Base-by-base conservation (phyloP, 805 yeast genomes). In the Schwanniomyces polymorphus region DNA sequence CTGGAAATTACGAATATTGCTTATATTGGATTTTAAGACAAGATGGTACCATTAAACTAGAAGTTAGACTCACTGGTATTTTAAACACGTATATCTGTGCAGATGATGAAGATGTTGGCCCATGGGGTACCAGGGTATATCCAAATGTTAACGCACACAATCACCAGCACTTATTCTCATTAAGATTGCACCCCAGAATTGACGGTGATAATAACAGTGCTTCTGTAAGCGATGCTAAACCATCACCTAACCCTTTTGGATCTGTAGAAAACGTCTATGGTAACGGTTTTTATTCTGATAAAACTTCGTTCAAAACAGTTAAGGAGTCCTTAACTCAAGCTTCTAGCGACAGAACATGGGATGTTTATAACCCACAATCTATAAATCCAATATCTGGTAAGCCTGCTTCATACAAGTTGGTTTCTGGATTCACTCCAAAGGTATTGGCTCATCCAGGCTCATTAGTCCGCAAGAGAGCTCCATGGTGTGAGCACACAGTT, bases 1-100 rank as follows among this genome's bases (percentile, higher is more conserved):
- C 92, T 57, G 90, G 91, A 42, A 87, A 88, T 76, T 86, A 86
- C 64, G 95, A 87, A 73, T 87, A 87, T 75, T 85, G 91, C 70
- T 74, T 87, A 63, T 87, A 87, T 76, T 87, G 91, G 90, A 81
- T 75, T 54, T 84, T 87, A 72, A 79, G 86, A 75, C 91, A 86
- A 72, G 94, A 86, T 66, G 95, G 92, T 63, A 81, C 90, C 41
- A 85, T 87, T 68, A 85, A 84, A 70, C 75, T 87, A 56, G 94
- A 87, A 63, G 76, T 87, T 59, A 84, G 87, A 70, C 79, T 87
- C 53, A 86, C 94, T 27, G 95, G 95, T 70, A 87, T 88, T 53
- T 76, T 87, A 70, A 87, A 86, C 77, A 87, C 95, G 21, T 85
- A 75, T 63, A 65, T 80, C 48, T 73, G 85, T 52, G 82, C 73